Evolutionary conservation across 2,329 filamentous ascomycete species (phyloP).

Genomic region (Colletotrichum gloeosporioides): DNA sequence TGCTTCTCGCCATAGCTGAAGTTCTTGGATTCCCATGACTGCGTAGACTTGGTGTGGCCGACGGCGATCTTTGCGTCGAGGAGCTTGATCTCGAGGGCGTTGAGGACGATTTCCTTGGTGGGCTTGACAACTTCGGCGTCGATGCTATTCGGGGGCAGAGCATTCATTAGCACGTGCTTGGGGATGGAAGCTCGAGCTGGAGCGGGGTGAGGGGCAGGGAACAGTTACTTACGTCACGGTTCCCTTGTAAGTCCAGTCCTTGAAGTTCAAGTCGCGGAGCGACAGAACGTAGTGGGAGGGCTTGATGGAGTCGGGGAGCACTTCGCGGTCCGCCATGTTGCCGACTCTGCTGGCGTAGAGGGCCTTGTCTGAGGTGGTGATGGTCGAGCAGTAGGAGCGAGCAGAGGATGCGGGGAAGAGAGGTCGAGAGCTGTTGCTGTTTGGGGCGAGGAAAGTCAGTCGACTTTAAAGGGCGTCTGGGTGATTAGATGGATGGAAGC

Average conservation of each 20-base stretch:
- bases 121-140: conserved; percentile 73
- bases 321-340: conserved; percentile 64
- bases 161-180: background rate
- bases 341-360: conserved; percentile 26
- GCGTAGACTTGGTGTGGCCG: conserved; percentile 61
- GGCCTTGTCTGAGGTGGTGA: conserved; percentile 27
- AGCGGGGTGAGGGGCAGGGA: conserved; percentile 14
- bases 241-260: conserved; percentile 79
- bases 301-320: conserved; percentile 71
- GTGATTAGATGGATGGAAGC: background rate
- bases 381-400: conserved; percentile 26
- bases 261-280: conserved; percentile 81
- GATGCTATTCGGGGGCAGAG: conserved; percentile 58
- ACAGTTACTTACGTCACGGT: conserved; percentile 61
- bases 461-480: background rate
- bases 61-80: conserved; percentile 66
- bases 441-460: background rate
- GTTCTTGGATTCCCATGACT: conserved; percentile 64
- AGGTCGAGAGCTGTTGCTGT: background rate
- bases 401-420: background rate
- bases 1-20: conserved; percentile 83
- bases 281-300: conserved; percentile 86
- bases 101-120: conserved; percentile 81
- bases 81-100: conserved; percentile 84
- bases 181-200: background rate